These are phyloP conservation scores for Podospora conica DNA, from an alignment of 495 filamentous ascomycete species.

Conservation along the genomic window DNA sequence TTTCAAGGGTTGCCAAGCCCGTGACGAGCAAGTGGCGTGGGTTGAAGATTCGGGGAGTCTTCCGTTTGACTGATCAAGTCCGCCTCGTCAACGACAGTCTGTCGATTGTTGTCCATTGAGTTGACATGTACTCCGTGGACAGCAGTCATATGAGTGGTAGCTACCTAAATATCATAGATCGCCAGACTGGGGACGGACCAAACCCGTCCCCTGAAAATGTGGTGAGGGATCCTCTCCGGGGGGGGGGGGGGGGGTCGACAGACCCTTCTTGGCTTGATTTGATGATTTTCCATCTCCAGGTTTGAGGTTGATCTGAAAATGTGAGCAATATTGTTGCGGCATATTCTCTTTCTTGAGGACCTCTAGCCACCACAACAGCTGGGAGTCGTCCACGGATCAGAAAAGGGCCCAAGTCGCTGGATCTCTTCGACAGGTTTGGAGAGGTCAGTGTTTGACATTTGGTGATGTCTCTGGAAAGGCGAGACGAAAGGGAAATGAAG, in stretches of 20 bases:
- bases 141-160: no score
- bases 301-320: not conserved
- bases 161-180: no score
- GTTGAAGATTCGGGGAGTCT: not conserved
- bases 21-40: not conserved
- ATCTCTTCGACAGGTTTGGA: no score
- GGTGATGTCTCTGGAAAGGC: not conserved
- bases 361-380: not conserved
- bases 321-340: not conserved
- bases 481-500: not conserved
- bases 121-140: not conserved
- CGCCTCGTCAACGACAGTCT: not conserved
- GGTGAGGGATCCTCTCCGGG: no score
- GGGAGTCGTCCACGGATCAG: not conserved
- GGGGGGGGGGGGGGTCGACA: not conserved
- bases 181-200: not conserved
- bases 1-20: slow-evolving; percentile 1
- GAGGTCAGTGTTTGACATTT: not conserved
- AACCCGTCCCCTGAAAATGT: no score
- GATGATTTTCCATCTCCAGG: not conserved
- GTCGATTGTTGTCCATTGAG: not conserved
- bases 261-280: not conserved
- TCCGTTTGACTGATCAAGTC: not conserved
- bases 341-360: not conserved
- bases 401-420: not conserved